phyloP scores from a whole-genome alignment of 139 green algal species.

The Picochlorum sp. region DNA sequence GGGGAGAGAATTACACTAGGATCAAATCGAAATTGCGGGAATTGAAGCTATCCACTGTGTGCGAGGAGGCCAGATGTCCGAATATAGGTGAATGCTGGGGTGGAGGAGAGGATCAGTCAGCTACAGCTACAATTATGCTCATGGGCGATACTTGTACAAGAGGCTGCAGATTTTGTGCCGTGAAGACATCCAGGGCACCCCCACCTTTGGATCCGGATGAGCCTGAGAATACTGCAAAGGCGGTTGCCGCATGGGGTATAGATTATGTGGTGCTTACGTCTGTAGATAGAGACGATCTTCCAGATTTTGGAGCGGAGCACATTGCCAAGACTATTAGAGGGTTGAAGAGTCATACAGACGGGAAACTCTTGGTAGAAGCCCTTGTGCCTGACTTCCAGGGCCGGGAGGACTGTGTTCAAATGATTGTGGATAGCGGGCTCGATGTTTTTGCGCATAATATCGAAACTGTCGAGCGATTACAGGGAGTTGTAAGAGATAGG shows the following conservation, averaged over 20 bases:
- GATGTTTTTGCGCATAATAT: slow-evolving; percentile 99
- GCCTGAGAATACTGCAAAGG: slow-evolving; percentile 78
- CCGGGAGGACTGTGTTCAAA: neutral
- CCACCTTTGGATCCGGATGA: slow-evolving; percentile 84
- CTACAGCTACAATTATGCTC: slow-evolving; percentile 99
- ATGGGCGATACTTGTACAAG: slow-evolving; percentile 71
- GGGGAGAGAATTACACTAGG: slow-evolving; percentile 64
- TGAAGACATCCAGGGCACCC: slow-evolving; percentile 79
- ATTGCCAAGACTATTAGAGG: slow-evolving; percentile 71
- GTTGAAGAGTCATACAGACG: slow-evolving; percentile 61
- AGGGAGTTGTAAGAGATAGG: slow-evolving; percentile 25
- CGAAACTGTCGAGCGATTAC: slow-evolving; percentile 72
- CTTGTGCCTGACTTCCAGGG: slow-evolving; percentile 89
- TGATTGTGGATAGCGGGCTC: slow-evolving; percentile 61
- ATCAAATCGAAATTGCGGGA: slow-evolving; percentile 90
- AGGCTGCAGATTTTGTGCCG: slow-evolving; percentile 83
- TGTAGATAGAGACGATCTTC: slow-evolving; percentile 96
- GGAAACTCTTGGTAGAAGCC: slow-evolving; percentile 85
- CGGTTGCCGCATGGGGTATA: slow-evolving; percentile 86
- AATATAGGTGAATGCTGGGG: slow-evolving; percentile 54
- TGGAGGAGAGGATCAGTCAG: slow-evolving; percentile 77
- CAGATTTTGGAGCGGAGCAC: slow-evolving; percentile 77
- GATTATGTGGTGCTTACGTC: slow-evolving; percentile 96
- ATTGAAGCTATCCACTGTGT: slow-evolving; percentile 82
- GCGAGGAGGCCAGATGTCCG: slow-evolving; percentile 84